Base-by-base conservation (phyloP, 2,329 filamentous ascomycete species). In the Hirsutella rhossiliensis region DNA sequence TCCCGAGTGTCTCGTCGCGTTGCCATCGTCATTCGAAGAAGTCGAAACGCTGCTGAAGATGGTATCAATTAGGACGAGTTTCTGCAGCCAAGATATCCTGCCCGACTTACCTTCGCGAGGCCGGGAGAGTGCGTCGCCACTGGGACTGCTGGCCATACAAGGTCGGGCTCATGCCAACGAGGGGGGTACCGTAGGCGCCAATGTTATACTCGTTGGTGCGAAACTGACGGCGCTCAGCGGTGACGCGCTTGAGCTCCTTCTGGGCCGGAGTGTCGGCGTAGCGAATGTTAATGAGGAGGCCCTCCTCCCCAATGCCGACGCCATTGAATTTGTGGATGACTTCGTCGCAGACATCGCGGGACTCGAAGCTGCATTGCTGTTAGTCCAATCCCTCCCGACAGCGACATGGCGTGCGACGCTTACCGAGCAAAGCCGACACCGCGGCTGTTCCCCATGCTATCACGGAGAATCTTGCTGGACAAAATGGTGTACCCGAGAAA, bases 391-490 rank as follows among this genome's bases (percentile, higher is more conserved):
- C 12, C 9, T 27, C 23, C 9, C 23, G 23, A 9, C 23, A 27
- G 3, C 9, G 12, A 8, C 36, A 32, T 9, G 12, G 37, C 17
- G 6, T 3, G n/a, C 3, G 19, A 13, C 37, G 61, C 76, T 58
- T 71, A 95, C 90, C 92, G 84, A 65, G 90, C 90, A 67, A 98
- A 98, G 32, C 92, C 92, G 60, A 98, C 92, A 53, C 94, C 90
- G 55, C 94, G 90, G 62, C 90, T 95, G 58, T 92, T 88, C 46
- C 89, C 92, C 62, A 89, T 84, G 55, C 78, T 80, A 62, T 97
- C 90, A 41, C 90, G 87, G 50, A 96, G 84, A 54, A 98, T 95
- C 67, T 94, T 89, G 73, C 87, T 89, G 2, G 90, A 97, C 59
- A 92, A 77, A 50, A 96, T 90, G 56, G 82, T 82, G 65, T 83